A percentile compares a stretch with the other conserved stretches of the same genome.
Evolutionary conservation across 1,284 basidiomycete genomes (phyloP).

Genomic region (Ganoderma lucidum): DNA sequence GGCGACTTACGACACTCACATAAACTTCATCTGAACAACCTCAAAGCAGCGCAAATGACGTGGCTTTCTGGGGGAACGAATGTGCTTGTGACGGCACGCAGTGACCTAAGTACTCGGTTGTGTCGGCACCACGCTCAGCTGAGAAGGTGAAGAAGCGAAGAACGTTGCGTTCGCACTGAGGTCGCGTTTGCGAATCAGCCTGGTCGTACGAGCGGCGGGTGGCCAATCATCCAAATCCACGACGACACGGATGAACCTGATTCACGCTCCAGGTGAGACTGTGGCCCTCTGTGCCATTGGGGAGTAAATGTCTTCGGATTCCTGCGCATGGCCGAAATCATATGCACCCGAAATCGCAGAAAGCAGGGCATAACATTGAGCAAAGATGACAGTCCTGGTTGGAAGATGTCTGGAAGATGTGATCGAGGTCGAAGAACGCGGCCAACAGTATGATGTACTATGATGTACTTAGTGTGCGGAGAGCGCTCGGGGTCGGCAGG

Average conservation of each 20-base stretch:
- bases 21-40: background rate
- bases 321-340: background rate
- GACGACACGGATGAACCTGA: background rate
- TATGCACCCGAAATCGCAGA: background rate
- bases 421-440: background rate
- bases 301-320: too few species aligned
- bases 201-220: slow-evolving; percentile 6
- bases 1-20: background rate
- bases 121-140: background rate
- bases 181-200: background rate
- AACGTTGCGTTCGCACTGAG: background rate
- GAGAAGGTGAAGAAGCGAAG: background rate
- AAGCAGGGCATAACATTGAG: background rate
- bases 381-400: background rate
- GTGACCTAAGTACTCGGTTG: background rate
- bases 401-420: background rate
- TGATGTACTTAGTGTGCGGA: background rate
- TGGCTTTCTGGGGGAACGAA: background rate
- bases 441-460: background rate
- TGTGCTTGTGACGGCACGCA: background rate
- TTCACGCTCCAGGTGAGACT: too few species aligned
- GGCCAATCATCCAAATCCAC: slow-evolving; percentile 10
- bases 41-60: background rate
- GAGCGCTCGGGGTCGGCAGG: slow-evolving; percentile 10
- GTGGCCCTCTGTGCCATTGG: too few species aligned